Percentiles rank a stretch among this genome's conserved stretches.
phyloP scores from a whole-genome alignment of 148 eudicot genomes.

The Bassia scoparia region DNA sequence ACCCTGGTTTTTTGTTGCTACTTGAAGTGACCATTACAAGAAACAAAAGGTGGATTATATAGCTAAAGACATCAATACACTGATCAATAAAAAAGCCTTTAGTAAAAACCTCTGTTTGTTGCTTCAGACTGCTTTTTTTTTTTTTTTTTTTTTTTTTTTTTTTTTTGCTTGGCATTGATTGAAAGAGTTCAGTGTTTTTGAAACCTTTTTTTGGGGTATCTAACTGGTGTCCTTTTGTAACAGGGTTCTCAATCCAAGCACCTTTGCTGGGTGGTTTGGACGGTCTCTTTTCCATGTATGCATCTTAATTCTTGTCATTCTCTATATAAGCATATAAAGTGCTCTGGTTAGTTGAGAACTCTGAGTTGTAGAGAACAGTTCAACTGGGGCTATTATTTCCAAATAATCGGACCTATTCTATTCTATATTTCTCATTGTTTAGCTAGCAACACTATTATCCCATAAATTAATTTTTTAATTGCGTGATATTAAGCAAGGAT shows the following conservation, averaged over 20 bases:
- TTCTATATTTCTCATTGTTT: background rate
- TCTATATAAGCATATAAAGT: background rate
- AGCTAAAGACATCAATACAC: too few species aligned
- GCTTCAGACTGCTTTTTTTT: background rate
- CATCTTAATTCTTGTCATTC: constrained; percentile 10
- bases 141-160: too few species aligned
- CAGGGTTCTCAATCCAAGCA: constrained; percentile 95
- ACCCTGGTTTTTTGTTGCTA: too few species aligned
- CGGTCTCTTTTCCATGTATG: constrained; percentile 91
- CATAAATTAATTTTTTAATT: too few species aligned
- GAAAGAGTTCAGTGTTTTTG: too few species aligned
- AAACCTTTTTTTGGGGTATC: too few species aligned
- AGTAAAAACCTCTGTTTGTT: background rate
- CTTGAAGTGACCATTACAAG: too few species aligned
- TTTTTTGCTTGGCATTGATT: background rate
- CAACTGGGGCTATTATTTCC: background rate
- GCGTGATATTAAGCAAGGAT: too few species aligned
- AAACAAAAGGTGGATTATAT: too few species aligned
- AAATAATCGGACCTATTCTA: background rate
- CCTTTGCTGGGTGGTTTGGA: constrained; percentile 99
- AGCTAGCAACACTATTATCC: too few species aligned
- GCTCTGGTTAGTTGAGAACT: background rate
- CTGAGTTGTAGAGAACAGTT: background rate
- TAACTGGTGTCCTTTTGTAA: too few species aligned
- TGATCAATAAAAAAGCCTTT: too few species aligned